phyloP scores from a whole-genome alignment of 345 rosid species.

The Limnanthes douglasii region DNA sequence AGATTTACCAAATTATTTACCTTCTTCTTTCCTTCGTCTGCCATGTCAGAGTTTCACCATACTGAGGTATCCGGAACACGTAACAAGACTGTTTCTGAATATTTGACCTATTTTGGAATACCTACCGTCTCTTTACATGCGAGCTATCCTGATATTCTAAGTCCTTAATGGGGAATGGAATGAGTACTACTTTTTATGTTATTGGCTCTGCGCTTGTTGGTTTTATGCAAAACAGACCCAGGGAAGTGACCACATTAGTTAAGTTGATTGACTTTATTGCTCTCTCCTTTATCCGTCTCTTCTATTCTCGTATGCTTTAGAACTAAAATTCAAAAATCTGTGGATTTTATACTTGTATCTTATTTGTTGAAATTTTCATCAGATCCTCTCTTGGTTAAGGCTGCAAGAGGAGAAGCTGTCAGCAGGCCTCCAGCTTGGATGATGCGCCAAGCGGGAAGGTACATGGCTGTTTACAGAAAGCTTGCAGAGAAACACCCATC shows the following conservation, averaged over 20 bases:
- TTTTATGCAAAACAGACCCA: neutral
- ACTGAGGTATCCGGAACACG: neutral
- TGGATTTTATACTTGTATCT: neutral
- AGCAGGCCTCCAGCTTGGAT: slow-evolving; percentile 94
- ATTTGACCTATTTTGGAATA: too few species aligned
- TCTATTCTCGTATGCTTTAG: too few species aligned
- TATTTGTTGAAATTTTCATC: slow-evolving; percentile 9
- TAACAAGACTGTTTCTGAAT: too few species aligned
- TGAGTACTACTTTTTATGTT: neutral
- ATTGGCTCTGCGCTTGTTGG: neutral
- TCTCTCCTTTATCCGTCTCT: neutral
- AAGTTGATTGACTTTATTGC: neutral
- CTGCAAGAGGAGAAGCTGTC: slow-evolving; percentile 70
- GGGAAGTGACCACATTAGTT: neutral
- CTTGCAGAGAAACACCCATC: slow-evolving; percentile 89
- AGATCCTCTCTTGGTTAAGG: slow-evolving; percentile 85
- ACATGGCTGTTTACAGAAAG: slow-evolving; percentile 92
- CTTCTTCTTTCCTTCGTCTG: neutral
- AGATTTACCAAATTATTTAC: neutral
- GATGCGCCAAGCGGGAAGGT: slow-evolving; percentile 99
- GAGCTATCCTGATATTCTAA: neutral
- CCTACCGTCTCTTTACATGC: neutral
- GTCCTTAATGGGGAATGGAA: neutral
- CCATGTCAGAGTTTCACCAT: neutral
- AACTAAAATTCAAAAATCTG: neutral